Percentiles rank a stretch among this genome's conserved stretches.
Evolutionary conservation across 164 flowering plant species (phyloP).

Genomic region (Litsea cubeba): DNA sequence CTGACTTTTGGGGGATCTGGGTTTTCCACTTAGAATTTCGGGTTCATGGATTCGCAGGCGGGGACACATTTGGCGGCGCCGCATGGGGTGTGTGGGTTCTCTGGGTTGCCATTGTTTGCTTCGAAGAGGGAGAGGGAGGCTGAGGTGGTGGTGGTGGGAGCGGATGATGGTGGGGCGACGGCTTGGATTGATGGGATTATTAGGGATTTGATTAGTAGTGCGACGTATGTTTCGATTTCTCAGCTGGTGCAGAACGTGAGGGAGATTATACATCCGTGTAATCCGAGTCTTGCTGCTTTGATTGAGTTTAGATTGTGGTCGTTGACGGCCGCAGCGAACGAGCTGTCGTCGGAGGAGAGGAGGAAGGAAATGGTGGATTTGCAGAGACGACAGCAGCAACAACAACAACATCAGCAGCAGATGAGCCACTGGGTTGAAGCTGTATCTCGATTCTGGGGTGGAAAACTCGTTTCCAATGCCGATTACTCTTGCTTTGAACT

Average conservation of each 20-base stretch:
- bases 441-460: conserved; percentile 18
- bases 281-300: conserved; percentile 69
- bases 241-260: conserved; percentile 92
- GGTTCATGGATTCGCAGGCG: background rate
- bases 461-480: background rate
- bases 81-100: conserved; percentile 73
- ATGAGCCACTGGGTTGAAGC: conserved; percentile 22
- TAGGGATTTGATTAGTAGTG: conserved; percentile 65
- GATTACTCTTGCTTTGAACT: background rate
- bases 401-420: too few species aligned
- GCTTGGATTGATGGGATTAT: conserved; percentile 89
- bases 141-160: conserved; percentile 6
- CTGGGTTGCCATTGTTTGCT: conserved; percentile 78
- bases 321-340: conserved; percentile 32
- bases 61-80: conserved; percentile 1
- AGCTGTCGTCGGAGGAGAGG: conserved; percentile 16
- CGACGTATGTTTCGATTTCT: conserved; percentile 61
- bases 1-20: conserved; percentile 3
- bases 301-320: conserved; percentile 77
- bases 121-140: conserved; percentile 30
- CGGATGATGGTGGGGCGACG: conserved; percentile 44
- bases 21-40: background rate
- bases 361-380: conserved; percentile 21
- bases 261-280: conserved; percentile 87
- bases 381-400: conserved; percentile 12